phyloP scores from a whole-genome alignment of 805 yeast genomes.

The Nakazawaea sp. region DNA sequence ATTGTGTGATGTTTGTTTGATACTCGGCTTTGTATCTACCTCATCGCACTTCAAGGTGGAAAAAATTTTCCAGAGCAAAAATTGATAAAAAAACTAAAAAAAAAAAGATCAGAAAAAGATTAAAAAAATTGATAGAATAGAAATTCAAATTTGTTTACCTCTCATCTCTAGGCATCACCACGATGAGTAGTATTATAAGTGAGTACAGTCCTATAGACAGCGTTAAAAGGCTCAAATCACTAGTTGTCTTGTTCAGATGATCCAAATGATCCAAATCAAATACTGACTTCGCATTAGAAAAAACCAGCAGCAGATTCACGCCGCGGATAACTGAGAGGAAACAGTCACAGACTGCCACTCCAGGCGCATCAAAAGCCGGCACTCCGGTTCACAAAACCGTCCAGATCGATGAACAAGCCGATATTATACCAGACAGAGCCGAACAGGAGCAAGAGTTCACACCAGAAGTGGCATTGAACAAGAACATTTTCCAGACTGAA shows the following conservation, averaged over 20 bases:
- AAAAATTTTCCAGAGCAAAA: not conserved
- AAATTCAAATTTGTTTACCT: too few species aligned
- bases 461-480: conserved; percentile 1
- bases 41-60: too few species aligned
- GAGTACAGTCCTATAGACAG: conserved; percentile 16
- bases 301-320: conserved; percentile 56
- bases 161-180: too few species aligned
- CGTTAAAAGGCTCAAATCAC: too few species aligned
- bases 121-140: too few species aligned
- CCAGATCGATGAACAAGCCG: conserved; percentile 11
- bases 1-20: too few species aligned
- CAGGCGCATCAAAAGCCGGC: conserved; percentile 14
- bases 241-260: too few species aligned
- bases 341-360: conserved; percentile 15
- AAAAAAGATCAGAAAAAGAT: not conserved
- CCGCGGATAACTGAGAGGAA: conserved; percentile 41
- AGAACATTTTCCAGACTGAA: conserved; percentile 1
- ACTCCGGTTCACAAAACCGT: conserved; percentile 9
- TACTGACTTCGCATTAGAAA: conserved; percentile 21
- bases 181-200: conserved; percentile 40
- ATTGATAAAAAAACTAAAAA: not conserved
- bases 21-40: too few species aligned
- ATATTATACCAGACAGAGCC: too few species aligned
- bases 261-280: too few species aligned
- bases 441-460: conserved; percentile 5